Conservation (phyloP, 257 asterid genomes). For the Scutellaria galericulata region DNA sequence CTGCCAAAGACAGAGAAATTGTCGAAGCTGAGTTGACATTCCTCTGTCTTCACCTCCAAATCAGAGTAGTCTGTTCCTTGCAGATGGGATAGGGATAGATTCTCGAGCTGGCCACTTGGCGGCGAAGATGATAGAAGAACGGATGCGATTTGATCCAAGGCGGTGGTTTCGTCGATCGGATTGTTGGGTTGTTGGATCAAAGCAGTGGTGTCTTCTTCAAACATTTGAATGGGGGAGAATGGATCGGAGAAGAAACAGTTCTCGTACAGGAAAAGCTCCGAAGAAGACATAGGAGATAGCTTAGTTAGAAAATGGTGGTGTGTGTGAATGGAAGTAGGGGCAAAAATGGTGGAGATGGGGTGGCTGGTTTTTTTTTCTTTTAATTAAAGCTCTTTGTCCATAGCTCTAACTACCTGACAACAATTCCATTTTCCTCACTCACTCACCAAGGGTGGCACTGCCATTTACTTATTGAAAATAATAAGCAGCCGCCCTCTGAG, state of each 20-base stretch:
- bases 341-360: constrained; percentile 8
- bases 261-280: constrained; percentile 58
- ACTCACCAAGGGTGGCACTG: neutral
- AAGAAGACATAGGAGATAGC: constrained; percentile 60
- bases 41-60: constrained; percentile 59
- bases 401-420: constrained; percentile 54
- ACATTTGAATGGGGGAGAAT: constrained; percentile 46
- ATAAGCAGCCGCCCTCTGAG: constrained; percentile 35
- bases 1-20: constrained; percentile 35
- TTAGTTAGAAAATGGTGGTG: constrained; percentile 17
- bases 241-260: constrained; percentile 60
- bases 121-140: constrained; percentile 64
- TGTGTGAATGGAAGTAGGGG: too few species aligned
- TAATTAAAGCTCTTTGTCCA: constrained; percentile 45
- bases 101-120: constrained; percentile 62
- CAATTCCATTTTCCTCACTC: constrained; percentile 38
- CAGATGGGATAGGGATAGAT: constrained; percentile 48
- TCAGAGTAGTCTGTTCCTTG: constrained; percentile 43
- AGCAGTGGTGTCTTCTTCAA: constrained; percentile 25
- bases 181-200: neutral
- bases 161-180: constrained; percentile 31
- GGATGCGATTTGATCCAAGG: constrained; percentile 51
- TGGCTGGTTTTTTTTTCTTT: constrained; percentile 36
- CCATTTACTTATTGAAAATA: constrained; percentile 29
- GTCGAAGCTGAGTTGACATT: constrained; percentile 45